A percentile compares a stretch with the other conserved stretches of the same genome.
Evolutionary conservation across 2,329 filamentous ascomycete genomes (phyloP).

Genomic region (Talaromyces sp.): DNA sequence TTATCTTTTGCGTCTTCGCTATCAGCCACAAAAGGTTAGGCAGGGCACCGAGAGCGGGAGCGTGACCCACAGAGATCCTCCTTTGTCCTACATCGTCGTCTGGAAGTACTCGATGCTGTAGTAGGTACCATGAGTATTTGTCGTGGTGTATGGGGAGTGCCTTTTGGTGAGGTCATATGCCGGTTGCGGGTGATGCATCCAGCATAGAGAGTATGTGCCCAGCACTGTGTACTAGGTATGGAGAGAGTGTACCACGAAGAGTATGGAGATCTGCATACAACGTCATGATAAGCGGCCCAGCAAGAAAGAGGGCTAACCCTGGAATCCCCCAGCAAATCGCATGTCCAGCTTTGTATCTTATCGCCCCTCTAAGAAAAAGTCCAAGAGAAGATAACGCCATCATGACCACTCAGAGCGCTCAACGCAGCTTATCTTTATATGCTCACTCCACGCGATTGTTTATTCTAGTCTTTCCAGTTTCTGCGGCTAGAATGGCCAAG

Average conservation of each 20-base stretch:
- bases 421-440: background rate
- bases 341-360: background rate
- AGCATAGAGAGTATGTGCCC: background rate
- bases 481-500: background rate
- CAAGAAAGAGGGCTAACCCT: background rate
- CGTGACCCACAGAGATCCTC: background rate
- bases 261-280: background rate
- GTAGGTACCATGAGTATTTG: background rate
- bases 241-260: background rate
- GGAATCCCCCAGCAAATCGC: background rate
- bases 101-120: background rate
- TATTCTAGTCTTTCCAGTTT: background rate
- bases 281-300: slow-evolving; percentile 13
- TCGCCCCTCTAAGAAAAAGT: background rate
- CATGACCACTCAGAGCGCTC: background rate
- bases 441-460: background rate
- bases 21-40: background rate
- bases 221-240: background rate
- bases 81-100: too few species aligned
- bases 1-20: slow-evolving; percentile 6
- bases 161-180: background rate
- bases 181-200: background rate
- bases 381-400: background rate
- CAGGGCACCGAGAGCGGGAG: background rate
- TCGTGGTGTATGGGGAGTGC: background rate